phyloP scores from a whole-genome alignment of 2,329 filamentous ascomycete genomes.

The Fusarium sororula region DNA sequence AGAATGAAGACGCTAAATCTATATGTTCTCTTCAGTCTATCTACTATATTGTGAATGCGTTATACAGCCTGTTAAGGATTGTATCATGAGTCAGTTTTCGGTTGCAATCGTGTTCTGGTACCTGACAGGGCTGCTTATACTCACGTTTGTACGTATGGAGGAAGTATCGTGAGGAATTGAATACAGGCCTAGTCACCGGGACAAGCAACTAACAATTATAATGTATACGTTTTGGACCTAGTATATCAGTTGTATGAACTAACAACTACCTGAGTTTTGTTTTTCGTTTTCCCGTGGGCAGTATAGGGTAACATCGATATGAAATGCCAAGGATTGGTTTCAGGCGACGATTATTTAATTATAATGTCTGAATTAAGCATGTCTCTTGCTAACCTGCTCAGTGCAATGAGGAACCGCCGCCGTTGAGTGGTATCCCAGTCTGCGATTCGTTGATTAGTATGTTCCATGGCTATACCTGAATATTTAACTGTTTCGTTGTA shows the following conservation, averaged over 20 bases:
- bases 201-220: not conserved
- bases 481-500: not conserved
- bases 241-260: not conserved
- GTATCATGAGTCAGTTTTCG: not conserved
- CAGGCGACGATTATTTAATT: not conserved
- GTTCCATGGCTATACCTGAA: not conserved
- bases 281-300: not conserved
- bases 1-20: conserved; percentile 21
- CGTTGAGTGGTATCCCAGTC: not conserved
- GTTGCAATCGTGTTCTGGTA: not conserved
- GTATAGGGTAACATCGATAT: not conserved
- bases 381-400: not conserved
- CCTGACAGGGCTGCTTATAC: not conserved
- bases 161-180: not conserved
- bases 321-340: not conserved
- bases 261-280: not conserved
- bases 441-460: not conserved
- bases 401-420: not conserved
- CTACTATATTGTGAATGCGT: not conserved
- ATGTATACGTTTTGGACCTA: not conserved
- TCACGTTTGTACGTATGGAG: not conserved
- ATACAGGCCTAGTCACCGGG: not conserved
- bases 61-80: not conserved
- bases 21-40: not conserved
- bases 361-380: not conserved